Percentiles rank a stretch among this genome's conserved stretches.
Conservation (phyloP, 352 stramenopile genomes). For the Globisporangium okanoganense region DNA sequence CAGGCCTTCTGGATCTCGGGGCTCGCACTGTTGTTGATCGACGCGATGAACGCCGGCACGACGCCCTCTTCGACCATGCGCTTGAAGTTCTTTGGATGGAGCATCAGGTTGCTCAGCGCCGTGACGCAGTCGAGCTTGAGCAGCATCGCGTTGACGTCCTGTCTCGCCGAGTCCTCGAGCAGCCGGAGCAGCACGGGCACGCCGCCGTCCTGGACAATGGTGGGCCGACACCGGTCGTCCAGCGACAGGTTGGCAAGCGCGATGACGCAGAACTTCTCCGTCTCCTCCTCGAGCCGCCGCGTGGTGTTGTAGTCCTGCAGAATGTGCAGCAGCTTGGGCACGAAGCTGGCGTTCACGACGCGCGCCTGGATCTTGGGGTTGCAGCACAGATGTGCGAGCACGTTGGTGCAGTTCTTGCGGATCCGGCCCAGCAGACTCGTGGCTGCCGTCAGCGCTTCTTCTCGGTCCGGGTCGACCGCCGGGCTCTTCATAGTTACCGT, state of each 20-base stretch:
- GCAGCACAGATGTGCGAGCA: constrained; percentile 67
- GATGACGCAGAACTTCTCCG: constrained; percentile 62
- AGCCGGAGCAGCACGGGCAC: constrained; percentile 53
- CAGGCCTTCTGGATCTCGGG: constrained; percentile 74
- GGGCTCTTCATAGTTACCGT: not conserved
- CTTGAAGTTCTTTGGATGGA: constrained; percentile 76
- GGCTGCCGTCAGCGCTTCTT: constrained; percentile 21
- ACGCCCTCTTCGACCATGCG: constrained; percentile 76
- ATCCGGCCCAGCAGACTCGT: constrained; percentile 26
- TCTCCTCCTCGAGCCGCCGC: constrained; percentile 41
- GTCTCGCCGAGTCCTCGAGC: constrained; percentile 22
- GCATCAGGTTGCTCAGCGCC: constrained; percentile 76
- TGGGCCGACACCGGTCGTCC: constrained; percentile 62
- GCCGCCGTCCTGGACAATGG: constrained; percentile 58
- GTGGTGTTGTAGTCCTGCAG: constrained; percentile 26
- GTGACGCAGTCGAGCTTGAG: constrained; percentile 80
- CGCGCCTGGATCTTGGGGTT: constrained; percentile 65
- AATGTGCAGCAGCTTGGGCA: constrained; percentile 48
- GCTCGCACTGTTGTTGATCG: constrained; percentile 45
- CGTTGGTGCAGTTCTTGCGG: constrained; percentile 61
- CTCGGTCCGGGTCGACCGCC: constrained; percentile 4
- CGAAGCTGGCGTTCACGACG: constrained; percentile 47
- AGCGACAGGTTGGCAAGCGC: constrained; percentile 66
- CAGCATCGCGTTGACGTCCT: constrained; percentile 28
- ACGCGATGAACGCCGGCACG: constrained; percentile 56